phyloP scores from a whole-genome alignment of 2,329 filamentous ascomycete species.

The Pestalotiopsis sp. region DNA sequence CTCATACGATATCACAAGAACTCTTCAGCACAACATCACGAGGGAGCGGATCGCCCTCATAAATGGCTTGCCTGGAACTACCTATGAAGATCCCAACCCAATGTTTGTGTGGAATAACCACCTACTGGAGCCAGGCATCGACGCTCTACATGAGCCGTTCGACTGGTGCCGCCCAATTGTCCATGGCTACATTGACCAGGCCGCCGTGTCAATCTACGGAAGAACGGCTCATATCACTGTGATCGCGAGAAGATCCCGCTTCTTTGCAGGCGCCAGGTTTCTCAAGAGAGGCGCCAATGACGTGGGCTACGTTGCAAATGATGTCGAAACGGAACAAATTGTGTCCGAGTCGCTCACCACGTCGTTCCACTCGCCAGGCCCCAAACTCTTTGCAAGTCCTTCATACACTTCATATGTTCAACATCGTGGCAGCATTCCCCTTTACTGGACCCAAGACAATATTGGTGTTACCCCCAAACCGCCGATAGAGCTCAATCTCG shows the following conservation, averaged over 20 bases:
- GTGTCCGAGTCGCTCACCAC: slow-evolving; percentile 93
- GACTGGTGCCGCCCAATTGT: slow-evolving; percentile 97
- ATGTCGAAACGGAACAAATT: slow-evolving; percentile 98
- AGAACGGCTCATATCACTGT: slow-evolving; percentile 89
- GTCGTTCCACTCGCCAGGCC: slow-evolving; percentile 91
- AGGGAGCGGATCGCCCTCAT: slow-evolving; percentile 74
- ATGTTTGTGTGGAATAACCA: slow-evolving; percentile 99
- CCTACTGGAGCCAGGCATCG: slow-evolving; percentile 74
- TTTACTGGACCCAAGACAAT: slow-evolving; percentile 97
- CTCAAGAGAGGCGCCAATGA: slow-evolving; percentile 95
- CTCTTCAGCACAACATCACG: slow-evolving; percentile 89
- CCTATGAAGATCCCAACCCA: slow-evolving; percentile 73
- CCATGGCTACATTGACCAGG: slow-evolving; percentile 94
- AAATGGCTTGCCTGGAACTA: slow-evolving; percentile 61
- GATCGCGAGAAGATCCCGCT: slow-evolving; percentile 87
- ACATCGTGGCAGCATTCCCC: slow-evolving; percentile 92
- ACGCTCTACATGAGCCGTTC: slow-evolving; percentile 75
- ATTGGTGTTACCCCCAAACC: slow-evolving; percentile 95
- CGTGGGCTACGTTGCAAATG: slow-evolving; percentile 92
- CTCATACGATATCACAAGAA: slow-evolving; percentile 92
- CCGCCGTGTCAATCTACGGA: slow-evolving; percentile 82
- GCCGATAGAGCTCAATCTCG: slow-evolving; percentile 91
- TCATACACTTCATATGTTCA: slow-evolving; percentile 96
- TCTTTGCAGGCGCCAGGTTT: slow-evolving; percentile 93
- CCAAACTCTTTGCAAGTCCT: slow-evolving; percentile 82